Evolutionary conservation across 73 alveolate species (phyloP), one percentile per base, ranked within the genome.

Genomic region (Stentor coeruleus): DNA sequence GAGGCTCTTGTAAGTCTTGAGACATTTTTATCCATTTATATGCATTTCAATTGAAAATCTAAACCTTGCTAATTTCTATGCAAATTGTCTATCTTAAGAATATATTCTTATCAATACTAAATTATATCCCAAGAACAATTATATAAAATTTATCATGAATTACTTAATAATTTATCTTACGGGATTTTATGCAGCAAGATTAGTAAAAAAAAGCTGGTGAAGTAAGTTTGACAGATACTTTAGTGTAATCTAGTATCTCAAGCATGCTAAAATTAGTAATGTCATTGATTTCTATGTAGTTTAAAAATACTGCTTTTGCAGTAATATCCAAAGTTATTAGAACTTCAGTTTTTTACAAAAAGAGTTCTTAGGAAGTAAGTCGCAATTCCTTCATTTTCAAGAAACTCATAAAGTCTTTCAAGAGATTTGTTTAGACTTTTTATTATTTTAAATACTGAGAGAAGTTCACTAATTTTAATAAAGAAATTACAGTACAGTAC

Each of bases 291-390:
- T 20, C 55, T 37, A 83, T 76, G 74, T n/a, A 90, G 79, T 91
- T 91, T 20, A 35, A 73, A 59, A 94, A 94, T 31, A 93, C 86
- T 2, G 92, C 92, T 41, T 82, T 85, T 1, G 97, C 98, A 72
- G 89, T 90, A 11, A 94, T 85, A 6, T 93, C 55, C 38, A 84
- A 83, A n/a, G 91, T 87, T 4, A 94, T 76, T 2, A 97, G 99
- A 0, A 94, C 88, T 66, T 92, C 81, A 2, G 92, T 82, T 76
- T 91, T 89, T 96, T 35, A 97, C 97, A 77, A 94, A 94, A 36
- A 38, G 39, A 79, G 88, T 82, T 58, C 75, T 59, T 11, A 80
- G 85, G 41, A 94, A 42, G 60, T 83, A 74, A 3, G 88, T 92
- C 55, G 82, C 85, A 4, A 92, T 84, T 20, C 49, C 76, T 58